Evolutionary conservation across 2,329 filamentous ascomycete genomes (phyloP), one percentile per base, ranked within the genome.

Genomic region (Diaporthe caulivora): DNA sequence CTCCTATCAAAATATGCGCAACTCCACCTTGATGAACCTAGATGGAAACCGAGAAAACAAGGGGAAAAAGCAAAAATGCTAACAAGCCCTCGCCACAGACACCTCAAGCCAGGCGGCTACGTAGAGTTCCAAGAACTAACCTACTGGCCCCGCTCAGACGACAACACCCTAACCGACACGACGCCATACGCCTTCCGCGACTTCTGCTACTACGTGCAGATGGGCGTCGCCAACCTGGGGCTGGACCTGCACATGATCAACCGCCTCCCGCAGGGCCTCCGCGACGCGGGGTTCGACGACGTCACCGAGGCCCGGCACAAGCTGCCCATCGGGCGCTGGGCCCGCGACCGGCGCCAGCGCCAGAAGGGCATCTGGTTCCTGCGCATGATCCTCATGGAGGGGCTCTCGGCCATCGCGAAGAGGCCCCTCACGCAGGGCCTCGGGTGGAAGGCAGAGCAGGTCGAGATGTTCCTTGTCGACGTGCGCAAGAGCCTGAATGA

Each of bases 91-190:
- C 17, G 5, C 1, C 26, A 18, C 54, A 87, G 86, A 70, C 86
- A 88, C 76, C 79, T 88, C 11, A 87, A 88, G 74, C 87, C 87
- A 1, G 87, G 87, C 40, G 87, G 86, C 34, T 88, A 85, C 71
- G 80, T 89, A 34, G 87, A 89, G 76, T 77, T 88, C 31, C 85
- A 87, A 72, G 87, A 89, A 53, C 82, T 88, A 53, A 79, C 84
- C 53, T 83, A 84, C 76, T 76, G 76, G 17, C 79, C 84, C 4
- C 80, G 80, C 13, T 85, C 84, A 77, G 87, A 89, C 77, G 87
- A 89, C 79, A 64, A 77, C 55, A 83, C 84, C 1, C 84, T 85
- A 53, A 79, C 78, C 1, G 76, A 78, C 21, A 77, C 81, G 26
- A 83, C 82, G 0, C 83, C 84, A 6, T 88, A 86, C 68, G 86